phyloP scores from a whole-genome alignment of 208 protist species.

The Porcisia hertigi region DNA sequence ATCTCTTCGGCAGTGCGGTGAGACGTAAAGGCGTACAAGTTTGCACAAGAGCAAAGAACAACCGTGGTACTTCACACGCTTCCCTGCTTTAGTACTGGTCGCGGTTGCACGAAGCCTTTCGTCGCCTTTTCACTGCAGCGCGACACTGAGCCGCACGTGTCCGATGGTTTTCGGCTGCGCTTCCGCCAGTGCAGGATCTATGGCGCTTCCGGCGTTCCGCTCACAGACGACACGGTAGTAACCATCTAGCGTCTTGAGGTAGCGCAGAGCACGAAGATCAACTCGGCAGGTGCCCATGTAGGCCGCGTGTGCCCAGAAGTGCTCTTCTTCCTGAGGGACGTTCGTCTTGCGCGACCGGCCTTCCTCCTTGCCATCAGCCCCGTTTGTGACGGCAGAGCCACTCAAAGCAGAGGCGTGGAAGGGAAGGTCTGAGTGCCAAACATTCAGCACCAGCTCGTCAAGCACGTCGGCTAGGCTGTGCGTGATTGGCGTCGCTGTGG shows the following conservation, averaged over 20 bases:
- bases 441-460: conserved; percentile 28
- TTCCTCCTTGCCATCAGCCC: not conserved
- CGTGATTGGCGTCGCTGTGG: not conserved
- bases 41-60: too few relatives aligned
- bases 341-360: not conserved
- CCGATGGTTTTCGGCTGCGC: conserved; percentile 48
- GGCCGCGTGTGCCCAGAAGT: conserved; percentile 68
- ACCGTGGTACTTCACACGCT: too few relatives aligned
- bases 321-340: conserved; percentile 33
- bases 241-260: conserved; percentile 62
- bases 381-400: not conserved
- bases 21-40: too few relatives aligned
- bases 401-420: not conserved
- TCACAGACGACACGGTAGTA: conserved; percentile 69
- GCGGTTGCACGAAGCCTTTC: too few relatives aligned
- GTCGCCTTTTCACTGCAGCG: conserved; percentile 17
- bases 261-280: conserved; percentile 78
- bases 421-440: conserved; percentile 26
- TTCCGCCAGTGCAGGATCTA: conserved; percentile 7
- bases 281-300: conserved; percentile 71
- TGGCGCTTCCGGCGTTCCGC: conserved; percentile 5
- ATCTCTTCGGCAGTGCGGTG: too few relatives aligned
- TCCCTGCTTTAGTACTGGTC: too few relatives aligned
- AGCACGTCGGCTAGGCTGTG: conserved; percentile 19
- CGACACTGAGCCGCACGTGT: conserved; percentile 68